These are phyloP conservation scores for Colletotrichum sp. DNA, from an alignment of 2,329 filamentous ascomycete genomes.

Conservation along the genomic window DNA sequence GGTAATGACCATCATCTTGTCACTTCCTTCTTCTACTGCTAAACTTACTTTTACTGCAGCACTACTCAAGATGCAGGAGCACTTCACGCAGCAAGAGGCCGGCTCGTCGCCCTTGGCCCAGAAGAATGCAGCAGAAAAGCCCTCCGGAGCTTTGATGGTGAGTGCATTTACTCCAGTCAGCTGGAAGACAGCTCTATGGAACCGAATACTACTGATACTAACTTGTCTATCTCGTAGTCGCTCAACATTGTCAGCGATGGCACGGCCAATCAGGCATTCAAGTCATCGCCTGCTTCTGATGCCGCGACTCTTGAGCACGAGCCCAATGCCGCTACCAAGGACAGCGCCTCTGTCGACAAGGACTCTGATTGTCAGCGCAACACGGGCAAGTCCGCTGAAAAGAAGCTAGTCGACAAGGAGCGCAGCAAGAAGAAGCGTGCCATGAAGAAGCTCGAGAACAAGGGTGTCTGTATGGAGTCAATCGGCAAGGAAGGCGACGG, in stretches of 20 bases:
- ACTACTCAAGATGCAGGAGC: background rate
- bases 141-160: background rate
- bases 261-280: no score
- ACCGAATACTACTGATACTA: fast-evolving
- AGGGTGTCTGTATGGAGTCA: background rate
- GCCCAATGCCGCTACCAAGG: background rate
- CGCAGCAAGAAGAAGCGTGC: background rate
- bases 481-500: background rate
- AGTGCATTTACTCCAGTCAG: background rate
- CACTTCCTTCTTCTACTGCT: background rate
- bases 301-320: background rate
- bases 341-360: background rate
- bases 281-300: background rate
- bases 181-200: background rate
- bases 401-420: no score
- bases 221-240: background rate
- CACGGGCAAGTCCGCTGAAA: no score
- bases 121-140: background rate
- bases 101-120: background rate
- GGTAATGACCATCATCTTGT: background rate
- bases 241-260: background rate
- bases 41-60: background rate
- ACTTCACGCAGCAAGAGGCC: background rate
- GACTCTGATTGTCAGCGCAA: no score
- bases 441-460: background rate